Percentiles rank a stretch among this genome's conserved stretches.
Evolutionary conservation across 352 stramenopile species (phyloP).

Genomic region (Phytophthora megakarya): DNA sequence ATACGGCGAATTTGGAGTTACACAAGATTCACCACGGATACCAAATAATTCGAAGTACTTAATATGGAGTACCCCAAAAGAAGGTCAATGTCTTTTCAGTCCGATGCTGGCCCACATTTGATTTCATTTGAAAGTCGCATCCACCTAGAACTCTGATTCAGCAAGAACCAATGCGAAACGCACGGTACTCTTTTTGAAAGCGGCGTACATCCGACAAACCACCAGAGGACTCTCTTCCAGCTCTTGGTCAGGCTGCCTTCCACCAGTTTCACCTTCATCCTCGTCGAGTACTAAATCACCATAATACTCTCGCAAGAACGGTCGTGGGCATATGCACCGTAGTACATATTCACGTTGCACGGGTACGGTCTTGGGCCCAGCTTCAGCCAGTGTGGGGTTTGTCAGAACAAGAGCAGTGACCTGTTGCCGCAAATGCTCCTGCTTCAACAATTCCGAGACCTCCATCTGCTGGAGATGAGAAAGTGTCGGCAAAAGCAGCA

Average conservation of each 20-base stretch:
- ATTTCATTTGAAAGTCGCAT: background rate
- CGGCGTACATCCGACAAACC: conserved; percentile 82
- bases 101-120: background rate
- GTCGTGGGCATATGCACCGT: conserved; percentile 69
- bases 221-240: conserved; percentile 68
- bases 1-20: conserved; percentile 18
- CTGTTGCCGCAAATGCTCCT: conserved; percentile 37
- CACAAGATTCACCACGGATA: background rate
- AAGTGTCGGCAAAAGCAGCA: conserved; percentile 33
- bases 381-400: conserved; percentile 44
- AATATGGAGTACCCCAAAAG: conserved; percentile 33
- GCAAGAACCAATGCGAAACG: conserved; percentile 72
- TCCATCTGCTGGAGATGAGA: conserved; percentile 35
- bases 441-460: conserved; percentile 49
- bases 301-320: conserved; percentile 65
- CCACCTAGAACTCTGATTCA: conserved; percentile 74
- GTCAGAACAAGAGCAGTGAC: conserved; percentile 51
- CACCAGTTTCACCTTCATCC: conserved; percentile 20
- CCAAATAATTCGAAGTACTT: background rate
- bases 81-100: background rate
- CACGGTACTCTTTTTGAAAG: conserved; percentile 77
- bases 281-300: conserved; percentile 19
- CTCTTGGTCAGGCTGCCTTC: conserved; percentile 25
- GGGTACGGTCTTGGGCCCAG: conserved; percentile 26
- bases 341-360: conserved; percentile 79